Conservation (phyloP, 179 eudicot species). For the Spinacia oleracea region DNA sequence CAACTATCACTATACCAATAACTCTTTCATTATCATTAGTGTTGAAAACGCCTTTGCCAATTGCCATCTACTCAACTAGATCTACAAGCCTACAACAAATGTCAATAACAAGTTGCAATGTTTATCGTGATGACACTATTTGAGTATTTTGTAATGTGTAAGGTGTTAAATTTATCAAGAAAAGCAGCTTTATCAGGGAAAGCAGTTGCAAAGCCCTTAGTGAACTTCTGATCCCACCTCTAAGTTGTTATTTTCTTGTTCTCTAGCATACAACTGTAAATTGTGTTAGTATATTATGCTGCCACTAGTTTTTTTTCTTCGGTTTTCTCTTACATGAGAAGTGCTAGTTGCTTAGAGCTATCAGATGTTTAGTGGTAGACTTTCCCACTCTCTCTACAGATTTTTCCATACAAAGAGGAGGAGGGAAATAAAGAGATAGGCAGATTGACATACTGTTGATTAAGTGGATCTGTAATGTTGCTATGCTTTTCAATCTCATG, state of each 20-base stretch:
- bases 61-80: no score
- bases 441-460: background rate
- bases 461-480: background rate
- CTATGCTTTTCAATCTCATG: background rate
- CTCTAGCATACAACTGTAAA: background rate
- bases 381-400: no score
- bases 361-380: no score
- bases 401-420: no score
- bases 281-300: background rate
- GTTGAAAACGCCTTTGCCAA: background rate
- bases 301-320: slow-evolving; percentile 1
- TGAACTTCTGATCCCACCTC: slow-evolving; percentile 2
- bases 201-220: background rate
- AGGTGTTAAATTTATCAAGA: no score
- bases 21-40: background rate
- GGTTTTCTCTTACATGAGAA: no score
- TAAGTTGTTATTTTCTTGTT: background rate
- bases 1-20: background rate
- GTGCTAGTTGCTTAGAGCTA: no score
- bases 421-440: background rate
- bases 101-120: background rate
- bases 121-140: background rate
- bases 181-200: background rate
- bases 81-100: background rate
- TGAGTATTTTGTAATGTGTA: background rate